Evolutionary conservation across 495 filamentous ascomycete genomes (phyloP).

Genomic region (Aspergillus coremiiformis): DNA sequence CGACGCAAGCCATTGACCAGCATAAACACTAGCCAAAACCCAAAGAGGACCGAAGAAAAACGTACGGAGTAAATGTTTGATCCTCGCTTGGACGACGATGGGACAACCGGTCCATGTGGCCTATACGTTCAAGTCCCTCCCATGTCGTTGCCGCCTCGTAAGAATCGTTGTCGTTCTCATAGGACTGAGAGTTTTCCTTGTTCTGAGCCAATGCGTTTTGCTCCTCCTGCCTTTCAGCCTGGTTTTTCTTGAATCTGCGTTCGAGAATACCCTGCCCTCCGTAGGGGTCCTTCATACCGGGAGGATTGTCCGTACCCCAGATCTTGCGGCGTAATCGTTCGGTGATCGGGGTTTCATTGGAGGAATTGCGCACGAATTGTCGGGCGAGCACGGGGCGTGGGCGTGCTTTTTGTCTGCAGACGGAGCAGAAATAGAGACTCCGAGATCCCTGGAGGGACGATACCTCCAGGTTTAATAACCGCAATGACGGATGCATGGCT

Average conservation of each 20-base stretch:
- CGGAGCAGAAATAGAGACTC: slow-evolving; percentile 36
- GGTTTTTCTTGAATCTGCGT: slow-evolving; percentile 18
- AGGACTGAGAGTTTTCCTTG: slow-evolving; percentile 5
- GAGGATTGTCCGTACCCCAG: slow-evolving; percentile 50
- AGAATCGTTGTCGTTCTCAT: too few species aligned
- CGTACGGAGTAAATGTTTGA: slow-evolving; percentile 25
- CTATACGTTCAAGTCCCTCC: slow-evolving; percentile 52
- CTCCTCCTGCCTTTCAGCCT: slow-evolving; percentile 13
- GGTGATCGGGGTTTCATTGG: slow-evolving; percentile 34
- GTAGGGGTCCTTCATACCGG: slow-evolving; percentile 49
- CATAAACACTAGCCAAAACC: too few species aligned
- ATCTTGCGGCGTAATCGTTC: slow-evolving; percentile 46
- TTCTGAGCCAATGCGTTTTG: too few species aligned
- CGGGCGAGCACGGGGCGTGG: slow-evolving; percentile 36
- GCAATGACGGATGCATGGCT: slow-evolving; percentile 36
- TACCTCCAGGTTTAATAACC: slow-evolving; percentile 33
- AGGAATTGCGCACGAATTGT: slow-evolving; percentile 39
- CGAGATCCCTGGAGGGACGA: slow-evolving; percentile 17
- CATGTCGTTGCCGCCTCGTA: slow-evolving; percentile 54
- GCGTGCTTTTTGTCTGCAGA: slow-evolving; percentile 32
- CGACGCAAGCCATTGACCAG: background rate
- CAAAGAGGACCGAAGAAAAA: slow-evolving; percentile 2
- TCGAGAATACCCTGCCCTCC: slow-evolving; percentile 31
- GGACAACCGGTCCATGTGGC: slow-evolving; percentile 43
- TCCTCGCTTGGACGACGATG: slow-evolving; percentile 15